phyloP scores from a whole-genome alignment of 208 protist species.

The Kentomonas sorsogonicus region DNA sequence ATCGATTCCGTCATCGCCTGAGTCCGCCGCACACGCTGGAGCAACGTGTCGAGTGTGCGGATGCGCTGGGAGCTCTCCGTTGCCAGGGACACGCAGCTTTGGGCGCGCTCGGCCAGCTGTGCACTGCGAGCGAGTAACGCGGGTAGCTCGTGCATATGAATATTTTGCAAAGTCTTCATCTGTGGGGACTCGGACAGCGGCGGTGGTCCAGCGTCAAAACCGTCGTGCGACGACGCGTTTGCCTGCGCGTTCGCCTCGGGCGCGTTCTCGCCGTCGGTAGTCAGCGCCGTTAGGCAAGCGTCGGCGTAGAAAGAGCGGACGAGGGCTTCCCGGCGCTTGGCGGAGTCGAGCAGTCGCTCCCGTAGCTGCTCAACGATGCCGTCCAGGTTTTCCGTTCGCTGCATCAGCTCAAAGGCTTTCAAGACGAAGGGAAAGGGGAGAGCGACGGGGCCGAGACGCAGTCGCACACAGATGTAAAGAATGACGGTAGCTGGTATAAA shows the following conservation, averaged over 20 bases:
- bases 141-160: slow-evolving; percentile 39
- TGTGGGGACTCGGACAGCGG: not conserved
- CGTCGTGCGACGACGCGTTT: not conserved
- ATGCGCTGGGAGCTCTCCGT: slow-evolving; percentile 46
- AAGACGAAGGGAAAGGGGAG: no score
- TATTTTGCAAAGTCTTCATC: slow-evolving; percentile 34
- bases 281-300: no score
- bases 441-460: no score
- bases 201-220: not conserved
- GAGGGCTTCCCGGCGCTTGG: not conserved
- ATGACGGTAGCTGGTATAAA: no score
- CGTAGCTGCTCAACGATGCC: not conserved
- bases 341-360: not conserved
- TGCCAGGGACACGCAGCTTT: slow-evolving; percentile 40
- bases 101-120: slow-evolving; percentile 36
- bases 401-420: no score
- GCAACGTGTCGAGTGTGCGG: slow-evolving; percentile 37
- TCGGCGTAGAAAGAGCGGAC: no score
- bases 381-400: not conserved
- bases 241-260: not conserved
- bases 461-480: no score
- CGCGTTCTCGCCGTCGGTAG: not conserved
- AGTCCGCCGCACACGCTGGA: slow-evolving; percentile 40
- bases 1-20: slow-evolving; percentile 48
- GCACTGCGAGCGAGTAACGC: slow-evolving; percentile 41